Percentiles rank a stretch among this genome's conserved stretches.
Conservation (phyloP, 441 rosid genomes). For the Croton setiger region DNA sequence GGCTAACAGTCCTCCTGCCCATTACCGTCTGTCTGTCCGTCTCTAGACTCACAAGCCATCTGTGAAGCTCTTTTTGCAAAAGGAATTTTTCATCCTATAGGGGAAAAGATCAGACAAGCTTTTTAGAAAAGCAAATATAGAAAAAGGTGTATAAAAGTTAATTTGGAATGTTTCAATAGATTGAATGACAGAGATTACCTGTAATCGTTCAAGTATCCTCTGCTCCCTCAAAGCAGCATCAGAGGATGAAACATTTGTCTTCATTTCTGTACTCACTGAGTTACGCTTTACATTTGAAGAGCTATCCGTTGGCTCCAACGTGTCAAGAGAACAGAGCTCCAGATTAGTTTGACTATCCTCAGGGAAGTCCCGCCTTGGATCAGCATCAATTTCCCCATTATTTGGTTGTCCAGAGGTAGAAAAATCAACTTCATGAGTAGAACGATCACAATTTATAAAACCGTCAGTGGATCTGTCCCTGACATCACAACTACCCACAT, state of each 20-base stretch:
- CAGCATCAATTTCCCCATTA: slow-evolving; percentile 40
- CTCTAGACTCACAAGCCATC: slow-evolving; percentile 84
- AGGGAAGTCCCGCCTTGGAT: slow-evolving; percentile 35
- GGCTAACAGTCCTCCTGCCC: slow-evolving; percentile 83
- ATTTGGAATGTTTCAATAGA: slow-evolving; percentile 18
- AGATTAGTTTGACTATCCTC: slow-evolving; percentile 32
- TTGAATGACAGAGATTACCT: slow-evolving; percentile 43
- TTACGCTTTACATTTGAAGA: slow-evolving; percentile 35
- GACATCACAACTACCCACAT: slow-evolving; percentile 30
- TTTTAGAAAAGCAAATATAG: not conserved
- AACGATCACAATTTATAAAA: slow-evolving; percentile 34
- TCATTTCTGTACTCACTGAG: slow-evolving; percentile 26
- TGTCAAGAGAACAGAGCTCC: slow-evolving; percentile 29
- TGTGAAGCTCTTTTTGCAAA: slow-evolving; percentile 74
- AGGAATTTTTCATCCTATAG: slow-evolving; percentile 82
- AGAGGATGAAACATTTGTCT: slow-evolving; percentile 37
- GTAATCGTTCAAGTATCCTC: slow-evolving; percentile 72
- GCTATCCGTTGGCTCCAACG: slow-evolving; percentile 32
- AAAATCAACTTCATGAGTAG: slow-evolving; percentile 40
- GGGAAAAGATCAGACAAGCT: slow-evolving; percentile 10
- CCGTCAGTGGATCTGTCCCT: slow-evolving; percentile 34
- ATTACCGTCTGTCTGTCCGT: slow-evolving; percentile 63
- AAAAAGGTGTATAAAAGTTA: slow-evolving; percentile 7
- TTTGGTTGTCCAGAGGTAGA: slow-evolving; percentile 36
- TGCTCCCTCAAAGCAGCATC: slow-evolving; percentile 83